Conservation (phyloP, 805 yeast genomes). For the Wickerhamiella spandovensis region DNA sequence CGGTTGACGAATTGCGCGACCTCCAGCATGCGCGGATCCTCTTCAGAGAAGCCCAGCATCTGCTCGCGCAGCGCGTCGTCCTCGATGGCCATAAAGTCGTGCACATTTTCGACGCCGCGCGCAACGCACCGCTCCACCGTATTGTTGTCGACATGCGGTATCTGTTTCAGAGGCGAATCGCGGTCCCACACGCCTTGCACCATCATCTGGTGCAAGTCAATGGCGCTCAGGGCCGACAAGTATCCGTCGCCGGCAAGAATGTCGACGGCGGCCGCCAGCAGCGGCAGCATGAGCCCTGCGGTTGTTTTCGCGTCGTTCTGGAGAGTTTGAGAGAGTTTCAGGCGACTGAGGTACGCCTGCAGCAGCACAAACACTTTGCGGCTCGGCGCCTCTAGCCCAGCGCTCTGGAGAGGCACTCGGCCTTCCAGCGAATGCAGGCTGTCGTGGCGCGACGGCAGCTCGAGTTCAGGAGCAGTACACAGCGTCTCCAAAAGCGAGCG, state of each 20-base stretch:
- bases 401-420: neutral
- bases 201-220: conserved; percentile 82
- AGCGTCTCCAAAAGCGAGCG: conserved; percentile 51
- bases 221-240: conserved; percentile 61
- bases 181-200: conserved; percentile 77
- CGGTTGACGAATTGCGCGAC: conserved; percentile 84
- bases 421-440: neutral
- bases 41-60: conserved; percentile 41
- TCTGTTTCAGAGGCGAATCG: conserved; percentile 65
- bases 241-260: conserved; percentile 67
- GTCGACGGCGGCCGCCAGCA: conserved; percentile 62
- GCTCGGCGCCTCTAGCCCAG: neutral
- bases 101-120: conserved; percentile 51
- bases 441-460: neutral
- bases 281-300: conserved; percentile 34
- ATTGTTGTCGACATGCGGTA: conserved; percentile 49
- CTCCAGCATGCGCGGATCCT: conserved; percentile 31
- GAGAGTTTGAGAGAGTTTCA: conserved; percentile 48
- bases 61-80: conserved; percentile 51
- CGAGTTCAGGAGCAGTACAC: conserved; percentile 62
- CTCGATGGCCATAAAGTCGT: conserved; percentile 62
- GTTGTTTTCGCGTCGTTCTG: conserved; percentile 42
- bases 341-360: conserved; percentile 70
- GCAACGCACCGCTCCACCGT: conserved; percentile 42
- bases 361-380: conserved; percentile 45